Evolutionary conservation across 495 filamentous ascomycete genomes (phyloP), one percentile per base, ranked within the genome.

Genomic region (Neurospora tetraspora): DNA sequence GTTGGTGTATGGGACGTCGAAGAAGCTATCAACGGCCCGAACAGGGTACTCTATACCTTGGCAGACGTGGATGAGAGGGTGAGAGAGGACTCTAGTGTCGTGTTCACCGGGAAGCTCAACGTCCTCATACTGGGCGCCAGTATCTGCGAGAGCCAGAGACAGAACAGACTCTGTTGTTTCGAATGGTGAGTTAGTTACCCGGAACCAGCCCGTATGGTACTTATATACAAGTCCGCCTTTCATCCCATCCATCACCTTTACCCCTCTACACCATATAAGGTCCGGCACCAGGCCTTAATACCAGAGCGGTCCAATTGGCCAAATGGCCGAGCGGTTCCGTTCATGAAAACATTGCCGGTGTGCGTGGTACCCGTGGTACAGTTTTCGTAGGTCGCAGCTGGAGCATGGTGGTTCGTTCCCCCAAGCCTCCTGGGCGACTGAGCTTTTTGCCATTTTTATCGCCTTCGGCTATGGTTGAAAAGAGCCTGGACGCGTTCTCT

Each of bases 11-110:
- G 90, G 80, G 83, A 90, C 77, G 71, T 83, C 34, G 79, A 88
- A 20, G 73, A 74, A n/a, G 82, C 83, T 8, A 79, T 82, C 53
- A 73, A 79, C 40, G 84, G 86, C 6, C 77, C 83, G 6, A 73
- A 78, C n/a, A 80, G 86, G 68, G 82, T 84, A 6, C 77, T 89
- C 39, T 91, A 85, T 73, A 89, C 85, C 0, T 73, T 91, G 20
- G 88, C 86, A 34, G 88, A 91, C 68, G 74, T 91, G 10, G 89
- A 91, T 77, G 84, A 87, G n/a, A 88, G 83, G 78, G 86, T 85
- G 10, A 78, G 84, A 31, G 69, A 75, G 3, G 75, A 81, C 72
- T 45, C 76, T 8, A 42, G 65, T 27, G 80, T 83, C 12, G 77
- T 78, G 34, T 89, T 90, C 78, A 86, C 83, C 11, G 90, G 88